A percentile compares a stretch with the other conserved stretches of the same genome.
Evolutionary conservation across 139 green algal genomes (phyloP).

Genomic region (Haematococcus lacustris): DNA sequence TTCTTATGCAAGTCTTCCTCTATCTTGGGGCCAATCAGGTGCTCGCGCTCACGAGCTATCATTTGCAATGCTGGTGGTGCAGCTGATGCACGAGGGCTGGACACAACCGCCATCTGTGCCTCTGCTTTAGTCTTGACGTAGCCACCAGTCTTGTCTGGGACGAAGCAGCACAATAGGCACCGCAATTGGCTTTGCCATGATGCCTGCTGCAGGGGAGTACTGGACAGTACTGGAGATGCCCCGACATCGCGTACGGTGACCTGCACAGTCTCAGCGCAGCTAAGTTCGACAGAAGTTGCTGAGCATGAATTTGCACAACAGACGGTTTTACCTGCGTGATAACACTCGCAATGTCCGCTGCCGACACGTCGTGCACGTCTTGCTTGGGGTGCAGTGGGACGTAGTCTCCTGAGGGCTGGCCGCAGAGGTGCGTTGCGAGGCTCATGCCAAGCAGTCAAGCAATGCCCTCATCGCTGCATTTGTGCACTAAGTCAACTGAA

Average conservation of each 20-base stretch:
- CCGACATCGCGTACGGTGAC: background rate
- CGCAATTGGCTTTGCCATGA: background rate
- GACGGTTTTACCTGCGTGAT: background rate
- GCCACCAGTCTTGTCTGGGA: background rate
- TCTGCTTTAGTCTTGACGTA: background rate
- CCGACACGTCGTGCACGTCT: background rate
- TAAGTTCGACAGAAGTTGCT: background rate
- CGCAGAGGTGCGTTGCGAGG: too few species aligned
- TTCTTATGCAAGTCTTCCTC: slow-evolving; percentile 49
- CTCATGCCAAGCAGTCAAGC: too few species aligned
- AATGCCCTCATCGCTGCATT: too few species aligned
- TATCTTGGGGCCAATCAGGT: slow-evolving; percentile 29
- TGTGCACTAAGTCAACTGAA: too few species aligned
- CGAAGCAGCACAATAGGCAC: background rate
- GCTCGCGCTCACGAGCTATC: too few species aligned
- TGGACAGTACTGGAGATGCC: background rate
- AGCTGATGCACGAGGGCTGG: too few species aligned
- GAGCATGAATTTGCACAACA: too few species aligned
- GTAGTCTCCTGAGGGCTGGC: too few species aligned
- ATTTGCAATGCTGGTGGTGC: too few species aligned
- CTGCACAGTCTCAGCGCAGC: background rate
- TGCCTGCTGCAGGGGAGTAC: background rate
- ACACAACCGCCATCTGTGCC: too few species aligned
- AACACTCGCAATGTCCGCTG: background rate
- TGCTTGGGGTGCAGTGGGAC: too few species aligned